Conservation (phyloP, 768 basidiomycete species). For the Trametes cubensis region DNA sequence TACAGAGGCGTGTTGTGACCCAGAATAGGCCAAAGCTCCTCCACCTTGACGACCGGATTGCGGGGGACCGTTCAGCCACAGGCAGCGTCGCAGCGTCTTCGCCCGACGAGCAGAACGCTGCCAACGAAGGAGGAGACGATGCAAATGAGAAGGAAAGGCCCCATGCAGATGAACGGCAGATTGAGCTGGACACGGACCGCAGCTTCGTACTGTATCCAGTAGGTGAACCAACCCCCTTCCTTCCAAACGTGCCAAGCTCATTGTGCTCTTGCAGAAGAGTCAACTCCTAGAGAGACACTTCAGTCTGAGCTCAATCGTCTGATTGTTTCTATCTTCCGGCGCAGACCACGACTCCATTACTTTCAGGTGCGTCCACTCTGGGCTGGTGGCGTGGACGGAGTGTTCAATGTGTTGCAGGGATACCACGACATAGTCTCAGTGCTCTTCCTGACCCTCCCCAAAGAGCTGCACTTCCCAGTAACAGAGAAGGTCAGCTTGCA, state of each 20-base stretch:
- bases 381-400: not conserved
- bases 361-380: slow-evolving; percentile 63
- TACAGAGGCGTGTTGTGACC: slow-evolving; percentile 21
- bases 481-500: slow-evolving; percentile 78
- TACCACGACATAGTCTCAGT: slow-evolving; percentile 94
- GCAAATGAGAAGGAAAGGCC: not conserved
- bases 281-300: slow-evolving; percentile 46
- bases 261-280: slow-evolving; percentile 32
- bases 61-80: not conserved
- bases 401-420: slow-evolving; percentile 51
- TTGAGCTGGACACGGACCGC: slow-evolving; percentile 85
- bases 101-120: not conserved
- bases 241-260: slow-evolving; percentile 11
- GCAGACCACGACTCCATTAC: slow-evolving; percentile 73
- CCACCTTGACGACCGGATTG: slow-evolving; percentile 32
- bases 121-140: not conserved
- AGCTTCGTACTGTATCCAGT: slow-evolving; percentile 93
- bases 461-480: slow-evolving; percentile 55
- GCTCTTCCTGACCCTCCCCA: slow-evolving; percentile 72
- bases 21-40: slow-evolving; percentile 43
- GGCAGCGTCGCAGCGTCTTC: not conserved
- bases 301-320: slow-evolving; percentile 71
- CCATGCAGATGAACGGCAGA: slow-evolving; percentile 85
- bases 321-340: slow-evolving; percentile 74
- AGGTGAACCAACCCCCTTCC: slow-evolving; percentile 52